Conservation (phyloP, 1,139 yeast species). For the Geotrichum fermentans region DNA sequence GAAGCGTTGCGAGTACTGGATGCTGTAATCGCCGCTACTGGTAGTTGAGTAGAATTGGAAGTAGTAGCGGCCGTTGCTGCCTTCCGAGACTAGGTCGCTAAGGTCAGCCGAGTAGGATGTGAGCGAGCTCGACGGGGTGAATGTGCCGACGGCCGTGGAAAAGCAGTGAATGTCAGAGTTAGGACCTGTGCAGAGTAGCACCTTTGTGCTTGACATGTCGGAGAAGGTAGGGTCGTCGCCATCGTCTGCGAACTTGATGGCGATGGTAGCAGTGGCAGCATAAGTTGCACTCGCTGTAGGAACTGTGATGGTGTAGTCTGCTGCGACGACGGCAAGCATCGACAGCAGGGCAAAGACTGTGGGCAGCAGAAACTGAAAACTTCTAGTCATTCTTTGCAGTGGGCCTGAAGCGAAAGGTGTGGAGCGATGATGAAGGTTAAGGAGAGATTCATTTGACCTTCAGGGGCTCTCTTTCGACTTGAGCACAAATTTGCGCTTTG, state of each 20-base stretch:
- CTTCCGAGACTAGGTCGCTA: conserved; percentile 35
- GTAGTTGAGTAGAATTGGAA: conserved; percentile 55
- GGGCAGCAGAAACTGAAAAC: no score
- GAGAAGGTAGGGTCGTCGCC: conserved; percentile 45
- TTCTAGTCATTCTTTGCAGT: not conserved
- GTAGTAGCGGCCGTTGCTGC: conserved; percentile 61
- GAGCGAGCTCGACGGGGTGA: conserved; percentile 25
- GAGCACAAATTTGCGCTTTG: no score
- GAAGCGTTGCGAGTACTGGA: conserved; percentile 69
- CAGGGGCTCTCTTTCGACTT: no score
- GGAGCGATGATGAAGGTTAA: no score
- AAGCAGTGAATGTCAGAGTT: conserved; percentile 47
- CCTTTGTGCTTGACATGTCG: conserved; percentile 46
- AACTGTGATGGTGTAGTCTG: conserved; percentile 54
- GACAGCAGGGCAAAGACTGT: conserved; percentile 3
- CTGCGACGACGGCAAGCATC: conserved; percentile 29
- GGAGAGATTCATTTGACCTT: no score
- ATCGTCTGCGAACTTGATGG: conserved; percentile 60
- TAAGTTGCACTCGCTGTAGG: conserved; percentile 51
- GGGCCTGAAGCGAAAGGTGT: not conserved
- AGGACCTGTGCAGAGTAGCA: conserved; percentile 67
- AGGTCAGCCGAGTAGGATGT: conserved; percentile 23
- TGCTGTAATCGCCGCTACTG: conserved; percentile 48
- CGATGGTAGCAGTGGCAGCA: conserved; percentile 49
- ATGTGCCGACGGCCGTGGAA: conserved; percentile 36